Base-by-base conservation (phyloP, 2,329 filamentous ascomycete species). In the Alternaria solani region DNA sequence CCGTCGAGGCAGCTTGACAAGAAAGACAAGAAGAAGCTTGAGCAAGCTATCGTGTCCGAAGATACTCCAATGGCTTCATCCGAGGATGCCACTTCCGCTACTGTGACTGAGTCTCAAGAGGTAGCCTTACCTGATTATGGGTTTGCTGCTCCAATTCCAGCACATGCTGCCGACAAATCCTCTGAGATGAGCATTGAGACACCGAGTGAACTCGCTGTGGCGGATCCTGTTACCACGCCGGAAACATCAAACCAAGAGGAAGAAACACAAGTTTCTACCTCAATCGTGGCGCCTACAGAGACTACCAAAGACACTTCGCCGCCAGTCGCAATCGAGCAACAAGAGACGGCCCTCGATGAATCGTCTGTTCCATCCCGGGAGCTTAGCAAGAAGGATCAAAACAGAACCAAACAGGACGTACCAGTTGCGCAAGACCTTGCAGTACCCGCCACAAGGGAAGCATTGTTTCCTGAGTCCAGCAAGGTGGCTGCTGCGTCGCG, bases 331-430 rank as follows among this genome's bases (percentile, higher is more conserved):
- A 26, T 25, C 30, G 53, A 55, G 26, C 48, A 48, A 16, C 41
- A 43, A 30, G 47, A 49, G 7, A 39, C n/a, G n/a, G 23, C 41
- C 12, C 4, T 38, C 18, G 46, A 54, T 26, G 57, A 62, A 20
- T 32, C 56, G 9, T 51, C 57, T 20, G 9, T 36, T 3, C 55
- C 61, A 23, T 56, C 63, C 16, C 66, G 53, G 28, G 78, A 78
- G 63, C 71, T 70, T 59, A 75, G 77, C 32, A 81, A 81, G 69
- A 82, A 81, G 51, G 77, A 79, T 28, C 81, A 81, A 67, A 80
- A 80, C 49, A 81, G 82, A 61, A 72, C 69, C 14, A 64, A 68
- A 47, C 46, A 64, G 25, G 43, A 55, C 47, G 46, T 52, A 3
- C 14, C 55, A 8, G 39, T 28, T 11, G 57, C 30, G 38, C 48